phyloP scores from a whole-genome alignment of 345 rosid genomes.

The Euphorbia peplus region DNA sequence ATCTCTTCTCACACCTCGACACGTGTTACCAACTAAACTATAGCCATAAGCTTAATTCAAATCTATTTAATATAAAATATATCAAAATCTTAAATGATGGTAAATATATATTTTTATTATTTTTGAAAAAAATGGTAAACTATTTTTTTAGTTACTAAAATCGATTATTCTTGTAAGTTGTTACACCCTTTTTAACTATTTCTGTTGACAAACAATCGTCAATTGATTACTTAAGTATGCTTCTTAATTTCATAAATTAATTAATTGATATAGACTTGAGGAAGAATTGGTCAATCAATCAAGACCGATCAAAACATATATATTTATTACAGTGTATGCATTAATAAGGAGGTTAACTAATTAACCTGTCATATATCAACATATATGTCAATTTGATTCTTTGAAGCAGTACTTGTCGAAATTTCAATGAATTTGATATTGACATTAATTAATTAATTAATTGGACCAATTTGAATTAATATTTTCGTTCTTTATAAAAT shows the following conservation, averaged over 20 bases:
- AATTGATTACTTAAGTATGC: neutral
- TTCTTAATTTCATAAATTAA: neutral
- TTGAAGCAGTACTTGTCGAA: neutral
- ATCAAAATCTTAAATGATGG: neutral
- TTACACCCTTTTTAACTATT: neutral
- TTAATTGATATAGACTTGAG: neutral
- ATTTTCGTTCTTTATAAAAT: no score
- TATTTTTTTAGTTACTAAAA: neutral
- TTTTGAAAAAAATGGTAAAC: no score
- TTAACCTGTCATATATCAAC: neutral
- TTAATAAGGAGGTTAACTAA: neutral
- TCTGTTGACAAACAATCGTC: neutral
- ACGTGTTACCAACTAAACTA: no score
- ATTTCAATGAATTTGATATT: neutral
- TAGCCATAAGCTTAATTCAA: no score
- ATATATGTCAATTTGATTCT: neutral
- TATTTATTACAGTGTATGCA: neutral
- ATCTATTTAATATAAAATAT: no score
- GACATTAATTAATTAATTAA: no score
- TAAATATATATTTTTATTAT: no score
- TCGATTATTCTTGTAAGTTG: neutral
- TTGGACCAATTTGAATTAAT: neutral
- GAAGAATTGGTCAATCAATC: slow-evolving; percentile 2
- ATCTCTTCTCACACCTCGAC: no score
- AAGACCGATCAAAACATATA: neutral